Evolutionary conservation across 176 grass and related monocot species (phyloP).

Genomic region (Avena insularis): DNA sequence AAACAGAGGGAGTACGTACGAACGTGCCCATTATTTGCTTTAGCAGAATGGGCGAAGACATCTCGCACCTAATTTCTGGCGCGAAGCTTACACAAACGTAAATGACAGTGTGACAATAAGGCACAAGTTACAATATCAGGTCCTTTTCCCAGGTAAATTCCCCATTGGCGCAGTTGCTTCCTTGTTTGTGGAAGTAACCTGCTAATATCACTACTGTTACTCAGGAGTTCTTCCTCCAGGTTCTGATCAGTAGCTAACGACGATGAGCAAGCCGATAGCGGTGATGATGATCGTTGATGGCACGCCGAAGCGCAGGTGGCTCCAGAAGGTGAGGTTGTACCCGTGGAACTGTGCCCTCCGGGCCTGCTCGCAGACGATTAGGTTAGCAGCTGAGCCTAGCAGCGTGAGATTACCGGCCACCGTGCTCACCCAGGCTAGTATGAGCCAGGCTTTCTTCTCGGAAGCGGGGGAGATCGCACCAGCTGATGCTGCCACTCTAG

Average conservation of each 20-base stretch:
- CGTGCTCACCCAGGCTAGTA: conserved; percentile 91
- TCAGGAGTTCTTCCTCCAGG: background rate
- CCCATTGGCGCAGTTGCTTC: conserved; percentile 4
- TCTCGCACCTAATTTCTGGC: background rate
- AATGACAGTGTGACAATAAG: conserved; percentile 31
- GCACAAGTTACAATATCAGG: conserved; percentile 32
- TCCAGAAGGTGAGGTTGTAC: conserved; percentile 94
- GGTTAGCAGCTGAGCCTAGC: conserved; percentile 88
- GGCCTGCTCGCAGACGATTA: conserved; percentile 98
- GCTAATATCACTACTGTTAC: background rate
- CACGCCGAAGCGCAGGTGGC: conserved; percentile 90
- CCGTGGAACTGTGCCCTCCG: conserved; percentile 64
- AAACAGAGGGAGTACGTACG: background rate
- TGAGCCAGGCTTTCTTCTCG: conserved; percentile 84
- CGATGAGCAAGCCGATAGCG: conserved; percentile 71
- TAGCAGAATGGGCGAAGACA: conserved; percentile 29
- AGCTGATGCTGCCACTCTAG: conserved; percentile 85
- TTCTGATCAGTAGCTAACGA: conserved; percentile 51
- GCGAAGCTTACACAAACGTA: conserved; percentile 34
- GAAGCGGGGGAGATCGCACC: conserved; percentile 69
- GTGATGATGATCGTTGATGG: conserved; percentile 83
- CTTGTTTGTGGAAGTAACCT: conserved; percentile 19
- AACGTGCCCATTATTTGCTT: conserved; percentile 45
- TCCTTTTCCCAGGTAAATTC: background rate
- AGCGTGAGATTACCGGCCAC: conserved; percentile 94